phyloP scores from a whole-genome alignment of 768 basidiomycete genomes.

The Agrocybe chaxingu region DNA sequence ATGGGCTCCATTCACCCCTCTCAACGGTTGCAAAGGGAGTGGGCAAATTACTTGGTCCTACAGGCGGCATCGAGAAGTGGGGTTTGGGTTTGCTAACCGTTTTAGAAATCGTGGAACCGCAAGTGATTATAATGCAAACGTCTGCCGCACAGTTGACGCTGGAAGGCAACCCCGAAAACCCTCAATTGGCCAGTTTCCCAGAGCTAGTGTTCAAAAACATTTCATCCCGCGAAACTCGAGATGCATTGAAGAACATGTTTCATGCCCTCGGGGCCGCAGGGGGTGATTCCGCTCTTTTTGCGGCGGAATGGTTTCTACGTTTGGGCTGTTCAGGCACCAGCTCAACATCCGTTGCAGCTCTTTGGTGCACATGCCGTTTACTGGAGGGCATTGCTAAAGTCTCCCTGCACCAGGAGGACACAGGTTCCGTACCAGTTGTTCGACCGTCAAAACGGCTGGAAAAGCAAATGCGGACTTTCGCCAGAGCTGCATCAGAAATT shows the following conservation, averaged over 20 bases:
- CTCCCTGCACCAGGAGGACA: conserved; percentile 32
- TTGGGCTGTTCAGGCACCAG: conserved; percentile 45
- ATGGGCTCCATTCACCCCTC: conserved; percentile 22
- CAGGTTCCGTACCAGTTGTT: conserved; percentile 20
- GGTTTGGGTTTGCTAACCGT: conserved; percentile 82
- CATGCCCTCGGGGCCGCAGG: conserved; percentile 65
- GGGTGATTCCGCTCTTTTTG: conserved; percentile 65
- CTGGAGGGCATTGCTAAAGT: conserved; percentile 67
- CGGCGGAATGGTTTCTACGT: conserved; percentile 81
- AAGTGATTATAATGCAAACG: conserved; percentile 41
- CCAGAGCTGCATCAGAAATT: conserved; percentile 61
- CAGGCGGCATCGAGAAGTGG: conserved; percentile 88
- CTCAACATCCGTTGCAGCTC: conserved; percentile 56
- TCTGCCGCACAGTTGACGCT: conserved; percentile 55
- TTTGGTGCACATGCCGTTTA: conserved; percentile 81
- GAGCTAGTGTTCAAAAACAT: conserved; percentile 55
- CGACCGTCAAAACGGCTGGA: conserved; percentile 50
- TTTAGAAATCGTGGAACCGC: conserved; percentile 68
- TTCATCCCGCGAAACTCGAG: conserved; percentile 45
- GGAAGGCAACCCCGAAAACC: conserved; percentile 41
- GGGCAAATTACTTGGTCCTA: conserved; percentile 70
- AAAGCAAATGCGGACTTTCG: conserved; percentile 61
- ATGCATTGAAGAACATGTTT: conserved; percentile 69
- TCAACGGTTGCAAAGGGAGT: conserved; percentile 47
- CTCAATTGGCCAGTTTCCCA: conserved; percentile 49